phyloP scores from a whole-genome alignment of 352 stramenopile genomes.

The Aphanomyces astaci region DNA sequence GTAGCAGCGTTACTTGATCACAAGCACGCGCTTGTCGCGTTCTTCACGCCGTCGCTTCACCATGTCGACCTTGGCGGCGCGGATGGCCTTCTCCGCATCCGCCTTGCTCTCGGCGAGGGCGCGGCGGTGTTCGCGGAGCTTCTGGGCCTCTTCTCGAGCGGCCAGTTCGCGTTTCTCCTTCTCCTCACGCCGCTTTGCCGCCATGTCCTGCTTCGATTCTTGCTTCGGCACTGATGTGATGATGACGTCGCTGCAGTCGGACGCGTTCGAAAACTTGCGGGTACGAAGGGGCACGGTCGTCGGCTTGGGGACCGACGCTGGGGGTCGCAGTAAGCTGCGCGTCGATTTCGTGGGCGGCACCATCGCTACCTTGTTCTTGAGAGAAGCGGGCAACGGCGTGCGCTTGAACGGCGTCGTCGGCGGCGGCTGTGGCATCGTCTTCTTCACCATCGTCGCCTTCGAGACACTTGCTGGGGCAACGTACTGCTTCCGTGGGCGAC shows the following conservation, averaged over 20 bases:
- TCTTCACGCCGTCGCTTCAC: conserved; percentile 3
- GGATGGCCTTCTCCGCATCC: neutral
- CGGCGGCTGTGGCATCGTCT: conserved; percentile 5
- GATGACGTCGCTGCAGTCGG: neutral
- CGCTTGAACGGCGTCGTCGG: neutral
- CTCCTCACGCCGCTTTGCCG: conserved; percentile 13
- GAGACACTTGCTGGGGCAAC: conserved; percentile 7
- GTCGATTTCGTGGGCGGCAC: neutral
- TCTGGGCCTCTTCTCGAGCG: conserved; percentile 6
- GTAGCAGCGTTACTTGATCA: neutral
- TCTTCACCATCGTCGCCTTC: conserved; percentile 14
- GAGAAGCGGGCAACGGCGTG: neutral
- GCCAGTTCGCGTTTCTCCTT: conserved; percentile 14
- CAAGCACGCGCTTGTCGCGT: conserved; percentile 15
- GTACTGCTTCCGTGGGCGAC: neutral
- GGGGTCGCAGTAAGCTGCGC: neutral
- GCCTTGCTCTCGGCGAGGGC: neutral
- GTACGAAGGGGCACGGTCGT: neutral
- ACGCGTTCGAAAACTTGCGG: conserved; percentile 4
- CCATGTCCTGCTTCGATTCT: conserved; percentile 17
- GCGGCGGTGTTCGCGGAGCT: conserved; percentile 14
- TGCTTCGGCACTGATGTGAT: conserved; percentile 2
- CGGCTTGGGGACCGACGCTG: conserved; percentile 1
- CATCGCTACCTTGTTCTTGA: neutral
- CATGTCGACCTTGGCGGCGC: conserved; percentile 5